A percentile compares a stretch with the other conserved stretches of the same genome.
phyloP scores from a whole-genome alignment of 2,329 filamentous ascomycete genomes.

The Fusarium graminum region DNA sequence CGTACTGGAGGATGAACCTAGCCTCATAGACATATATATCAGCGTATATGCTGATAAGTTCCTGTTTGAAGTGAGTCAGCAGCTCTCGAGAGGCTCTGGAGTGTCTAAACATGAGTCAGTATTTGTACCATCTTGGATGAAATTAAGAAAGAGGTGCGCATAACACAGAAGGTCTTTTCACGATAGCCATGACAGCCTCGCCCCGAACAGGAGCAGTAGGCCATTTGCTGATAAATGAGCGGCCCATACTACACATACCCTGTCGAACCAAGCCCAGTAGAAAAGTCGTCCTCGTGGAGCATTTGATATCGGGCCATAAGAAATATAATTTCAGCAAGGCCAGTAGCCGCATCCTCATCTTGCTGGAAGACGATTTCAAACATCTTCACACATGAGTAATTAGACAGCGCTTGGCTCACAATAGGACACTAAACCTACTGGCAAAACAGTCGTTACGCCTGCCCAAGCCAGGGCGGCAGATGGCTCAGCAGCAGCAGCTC shows the following conservation, averaged over 20 bases:
- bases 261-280: neutral
- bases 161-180: no score
- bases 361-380: slow-evolving; percentile 3
- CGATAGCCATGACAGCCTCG: no score
- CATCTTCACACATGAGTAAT: neutral
- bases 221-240: neutral
- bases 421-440: slow-evolving; percentile 1
- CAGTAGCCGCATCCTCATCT: slow-evolving; percentile 1
- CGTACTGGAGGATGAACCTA: slow-evolving; percentile 14
- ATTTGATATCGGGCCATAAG: slow-evolving; percentile 7
- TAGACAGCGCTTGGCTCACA: no score
- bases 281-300: neutral
- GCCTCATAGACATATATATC: slow-evolving; percentile 13
- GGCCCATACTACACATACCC: neutral
- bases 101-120: neutral
- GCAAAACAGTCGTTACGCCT: slow-evolving; percentile 11
- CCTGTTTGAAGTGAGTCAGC: neutral
- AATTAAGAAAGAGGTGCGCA: no score
- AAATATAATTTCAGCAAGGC: no score
- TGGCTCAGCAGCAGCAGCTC: slow-evolving; percentile 13
- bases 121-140: no score
- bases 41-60: slow-evolving; percentile 15
- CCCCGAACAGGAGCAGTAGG: no score
- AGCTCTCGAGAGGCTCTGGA: neutral
- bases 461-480: slow-evolving; percentile 21